Evolutionary conservation across 306 rosid species (phyloP).

Genomic region (Cucumis melo): DNA sequence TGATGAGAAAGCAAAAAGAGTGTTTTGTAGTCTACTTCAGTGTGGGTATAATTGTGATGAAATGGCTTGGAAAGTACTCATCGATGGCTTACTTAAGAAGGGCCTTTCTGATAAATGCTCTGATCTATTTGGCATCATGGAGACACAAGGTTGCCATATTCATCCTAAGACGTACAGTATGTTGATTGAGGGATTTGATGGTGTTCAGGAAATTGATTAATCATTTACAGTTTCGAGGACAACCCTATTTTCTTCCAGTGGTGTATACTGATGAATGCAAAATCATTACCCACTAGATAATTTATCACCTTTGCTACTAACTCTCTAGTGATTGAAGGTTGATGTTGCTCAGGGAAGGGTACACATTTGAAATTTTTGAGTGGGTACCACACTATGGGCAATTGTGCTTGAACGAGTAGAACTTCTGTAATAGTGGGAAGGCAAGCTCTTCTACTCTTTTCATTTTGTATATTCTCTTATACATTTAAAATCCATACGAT

Average conservation of each 20-base stretch:
- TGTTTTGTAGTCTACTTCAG: slow-evolving; percentile 34
- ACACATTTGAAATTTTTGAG: neutral
- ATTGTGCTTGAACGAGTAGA: neutral
- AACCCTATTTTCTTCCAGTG: neutral
- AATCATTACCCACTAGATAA: slow-evolving; percentile 5
- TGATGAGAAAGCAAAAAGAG: slow-evolving; percentile 43
- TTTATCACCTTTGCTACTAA: neutral
- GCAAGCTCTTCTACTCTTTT: neutral
- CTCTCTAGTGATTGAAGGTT: neutral
- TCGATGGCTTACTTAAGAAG: slow-evolving; percentile 57
- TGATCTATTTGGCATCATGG: slow-evolving; percentile 47
- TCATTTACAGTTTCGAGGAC: neutral
- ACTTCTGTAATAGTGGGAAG: neutral
- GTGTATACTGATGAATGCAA: neutral
- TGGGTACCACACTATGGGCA: neutral
- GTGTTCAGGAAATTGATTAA: slow-evolving; percentile 6
- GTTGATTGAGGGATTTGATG: slow-evolving; percentile 46
- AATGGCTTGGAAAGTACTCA: slow-evolving; percentile 72
- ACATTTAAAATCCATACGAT: neutral
- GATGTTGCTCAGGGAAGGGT: neutral
- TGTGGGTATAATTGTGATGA: slow-evolving; percentile 61
- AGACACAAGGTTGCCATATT: slow-evolving; percentile 44
- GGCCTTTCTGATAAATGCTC: slow-evolving; percentile 51
- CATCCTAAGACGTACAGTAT: slow-evolving; percentile 58
- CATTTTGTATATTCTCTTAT: neutral